phyloP scores from a whole-genome alignment of 1,284 basidiomycete genomes.

The Leccinum subspadiceum region DNA sequence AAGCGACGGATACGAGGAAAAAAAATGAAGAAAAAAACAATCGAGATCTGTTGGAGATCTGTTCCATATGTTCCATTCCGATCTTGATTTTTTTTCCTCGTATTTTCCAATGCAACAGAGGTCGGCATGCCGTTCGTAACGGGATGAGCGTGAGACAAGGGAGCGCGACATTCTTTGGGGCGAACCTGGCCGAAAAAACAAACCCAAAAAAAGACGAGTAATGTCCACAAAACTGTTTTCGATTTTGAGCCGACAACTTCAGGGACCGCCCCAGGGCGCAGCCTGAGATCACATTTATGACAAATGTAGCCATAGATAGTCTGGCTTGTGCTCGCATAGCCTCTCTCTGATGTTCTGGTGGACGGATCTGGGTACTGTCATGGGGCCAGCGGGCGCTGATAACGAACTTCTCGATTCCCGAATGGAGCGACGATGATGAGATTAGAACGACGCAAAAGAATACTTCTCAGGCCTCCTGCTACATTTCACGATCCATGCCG shows the following conservation, averaged over 20 bases:
- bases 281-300: not conserved
- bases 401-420: conserved; percentile 1
- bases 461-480: conserved; percentile 4
- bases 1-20: conserved; percentile 14
- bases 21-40: not conserved
- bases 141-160: not conserved
- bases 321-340: conserved; percentile 9
- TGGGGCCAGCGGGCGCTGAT: conserved; percentile 2
- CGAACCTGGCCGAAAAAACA: not conserved
- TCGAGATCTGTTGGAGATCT: conserved; percentile 1
- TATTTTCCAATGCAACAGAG: not conserved
- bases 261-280: not conserved
- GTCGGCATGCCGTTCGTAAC: not conserved
- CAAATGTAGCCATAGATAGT: not conserved
- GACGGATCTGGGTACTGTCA: not conserved
- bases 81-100: not conserved
- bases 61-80: conserved; percentile 11
- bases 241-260: not conserved
- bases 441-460: conserved; percentile 8
- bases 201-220: not conserved
- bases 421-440: conserved; percentile 9
- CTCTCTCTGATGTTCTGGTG: not conserved
- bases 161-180: not conserved
- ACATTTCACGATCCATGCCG: conserved; percentile 6
- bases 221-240: not conserved